Base-by-base conservation (phyloP, 116 monocot species). In the Iris pallida region DNA sequence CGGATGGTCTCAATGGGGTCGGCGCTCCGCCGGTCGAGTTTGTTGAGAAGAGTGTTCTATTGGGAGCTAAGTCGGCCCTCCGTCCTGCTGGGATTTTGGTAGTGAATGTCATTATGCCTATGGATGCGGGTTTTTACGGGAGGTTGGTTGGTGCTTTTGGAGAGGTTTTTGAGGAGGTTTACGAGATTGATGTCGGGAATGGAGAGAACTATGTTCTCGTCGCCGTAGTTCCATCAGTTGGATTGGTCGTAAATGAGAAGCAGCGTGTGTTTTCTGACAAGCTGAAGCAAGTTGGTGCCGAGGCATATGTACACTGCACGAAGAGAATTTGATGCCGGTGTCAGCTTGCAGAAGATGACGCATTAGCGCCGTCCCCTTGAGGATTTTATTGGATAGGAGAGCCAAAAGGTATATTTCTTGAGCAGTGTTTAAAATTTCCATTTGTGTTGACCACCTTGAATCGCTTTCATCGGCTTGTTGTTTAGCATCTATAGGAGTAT, bases 171-270 rank as follows among this genome's bases (percentile, higher is more conserved):
- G 48, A 45, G 20, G 89, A 86, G 61, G 13, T 95, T 53, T 89
- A 89, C 54, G 80, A 88, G 69, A 64, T 95, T 48, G 86, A 85
- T 72, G 84, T 84, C 0, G 79, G 75, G 15, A 79, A 88, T 86
- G 82, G 82, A 51, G 95, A 91, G 47, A 95, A 88, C 76, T 75
- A 56, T 68, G 86, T 89, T 52, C 55, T 91, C 65, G 11, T 91
- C 47, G 89, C 86, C 15, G 61, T 78, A 2, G 15, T 44, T 46
- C 74, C 73, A 16, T 20, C 54, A 18, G 20, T 76, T 56, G 68
- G 8, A 40, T 66, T 51, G 6, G 42, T 7, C 43, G 41, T 15
- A 12, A 58, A 20, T 40, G 42, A 73, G 44, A 69, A 19, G 0
- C 30, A 47, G 30, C 20, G 65, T 8, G 8, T 45, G 19, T 51